Evolutionary conservation across 106 monocot genomes (phyloP), one percentile per base, ranked within the genome.

Genomic region (Platanthera zijinensis): DNA sequence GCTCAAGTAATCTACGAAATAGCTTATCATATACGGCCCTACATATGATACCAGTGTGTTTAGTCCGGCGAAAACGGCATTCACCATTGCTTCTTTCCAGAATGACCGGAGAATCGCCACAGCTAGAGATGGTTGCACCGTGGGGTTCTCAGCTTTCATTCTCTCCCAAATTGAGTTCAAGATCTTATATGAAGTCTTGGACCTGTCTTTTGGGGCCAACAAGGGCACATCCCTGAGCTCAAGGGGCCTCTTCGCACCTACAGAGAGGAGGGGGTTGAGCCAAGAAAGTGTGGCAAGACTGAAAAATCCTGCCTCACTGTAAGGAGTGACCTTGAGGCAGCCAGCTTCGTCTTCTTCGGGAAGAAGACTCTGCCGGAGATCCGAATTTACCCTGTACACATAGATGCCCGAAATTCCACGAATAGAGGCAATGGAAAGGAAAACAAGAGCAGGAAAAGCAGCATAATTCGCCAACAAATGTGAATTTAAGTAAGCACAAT

Each of bases 1-100:
- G 45, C 97, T 79, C 80, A 97, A 79, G 82, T 91, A 97, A 79
- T 89, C 93, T 49, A 97, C 97, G 48, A 97, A 94, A 46, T 97
- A 89, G 46, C 87, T 91, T 17, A 97, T 85, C 78, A 97, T 54
- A 68, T 84, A 94, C 32, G 97, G 97, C 21, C 94, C 97, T 5
- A 94, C 94, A 75, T 94, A 97, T 9, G 94, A 88, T 51, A 91
- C 90, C 51, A 93, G 48, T 17, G 97, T 94, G 79, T 86, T 88
- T 74, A 94, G 68, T 47, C 87, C 84, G 17, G 93, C 97, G 73
- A 91, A 97, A 13, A 91, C 47, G 0, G 87, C 97, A 82, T 89
- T 93, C 39, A 91, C 5, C 5, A 81, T 82, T 0, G 89, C 93
- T 64, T 94, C 97, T 75, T 87, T 89, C 88, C 88, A 87, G 57